Percentiles rank a stretch among this genome's conserved stretches.
These are phyloP conservation scores for Cladophialophora exuberans DNA, from an alignment of 2,329 filamentous ascomycete genomes.

Conservation along the genomic window DNA sequence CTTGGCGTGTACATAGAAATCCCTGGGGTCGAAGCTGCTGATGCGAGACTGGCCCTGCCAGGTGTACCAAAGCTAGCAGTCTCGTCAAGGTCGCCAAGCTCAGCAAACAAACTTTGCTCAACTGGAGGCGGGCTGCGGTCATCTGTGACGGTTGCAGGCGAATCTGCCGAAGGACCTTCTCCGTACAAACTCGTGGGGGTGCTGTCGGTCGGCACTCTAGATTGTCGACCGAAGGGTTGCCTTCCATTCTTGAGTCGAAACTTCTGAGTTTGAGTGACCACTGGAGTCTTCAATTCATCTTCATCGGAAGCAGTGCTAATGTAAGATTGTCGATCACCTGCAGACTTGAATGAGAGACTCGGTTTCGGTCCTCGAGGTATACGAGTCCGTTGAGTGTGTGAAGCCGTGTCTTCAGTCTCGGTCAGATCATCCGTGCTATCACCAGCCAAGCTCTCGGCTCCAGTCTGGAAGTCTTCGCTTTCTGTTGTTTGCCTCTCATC, in stretches of 20 bases:
- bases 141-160: conserved; percentile 56
- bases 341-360: conserved; percentile 50
- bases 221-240: conserved; percentile 61
- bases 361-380: conserved; percentile 42
- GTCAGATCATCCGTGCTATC: conserved; percentile 80
- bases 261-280: conserved; percentile 65
- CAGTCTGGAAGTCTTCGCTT: conserved; percentile 94
- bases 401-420: conserved; percentile 72
- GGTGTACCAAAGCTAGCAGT: conserved; percentile 64
- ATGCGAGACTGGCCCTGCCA: conserved; percentile 40
- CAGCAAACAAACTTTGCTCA: conserved; percentile 83
- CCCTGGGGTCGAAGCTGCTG: conserved; percentile 45
- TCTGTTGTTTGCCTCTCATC: conserved; percentile 81
- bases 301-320: conserved; percentile 84
- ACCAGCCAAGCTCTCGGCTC: conserved; percentile 70
- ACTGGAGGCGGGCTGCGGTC: conserved; percentile 51
- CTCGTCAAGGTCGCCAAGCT: conserved; percentile 78
- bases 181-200: conserved; percentile 44
- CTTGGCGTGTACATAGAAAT: conserved; percentile 24
- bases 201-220: conserved; percentile 52
- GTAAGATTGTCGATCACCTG: conserved; percentile 68
- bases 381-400: conserved; percentile 38
- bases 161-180: conserved; percentile 50
- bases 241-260: conserved; percentile 74
- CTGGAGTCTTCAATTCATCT: conserved; percentile 66